Conservation (phyloP, 2,329 filamentous ascomycete species). For the Trichoderma koningii region DNA sequence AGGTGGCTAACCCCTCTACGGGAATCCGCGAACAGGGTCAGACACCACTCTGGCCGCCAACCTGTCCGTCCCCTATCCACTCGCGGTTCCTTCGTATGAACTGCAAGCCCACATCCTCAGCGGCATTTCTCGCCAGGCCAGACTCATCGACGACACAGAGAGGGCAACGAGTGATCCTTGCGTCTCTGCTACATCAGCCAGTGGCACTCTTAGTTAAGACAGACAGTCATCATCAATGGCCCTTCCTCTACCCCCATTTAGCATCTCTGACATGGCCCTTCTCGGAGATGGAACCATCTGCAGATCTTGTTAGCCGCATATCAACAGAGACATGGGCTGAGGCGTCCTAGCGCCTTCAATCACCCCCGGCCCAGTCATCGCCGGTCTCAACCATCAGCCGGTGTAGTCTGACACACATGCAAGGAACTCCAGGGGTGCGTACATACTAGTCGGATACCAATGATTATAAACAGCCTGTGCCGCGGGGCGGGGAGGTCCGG, state of each 20-base stretch:
- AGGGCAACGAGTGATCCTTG: neutral
- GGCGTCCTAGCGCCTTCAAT: neutral
- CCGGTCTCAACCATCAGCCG: conserved; percentile 15
- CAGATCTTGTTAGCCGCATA: conserved; percentile 22
- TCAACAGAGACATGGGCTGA: neutral
- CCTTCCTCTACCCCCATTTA: no score
- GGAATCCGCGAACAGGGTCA: neutral
- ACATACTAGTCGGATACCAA: neutral
- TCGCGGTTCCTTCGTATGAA: neutral
- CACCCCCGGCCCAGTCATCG: conserved; percentile 4
- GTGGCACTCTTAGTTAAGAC: conserved; percentile 3
- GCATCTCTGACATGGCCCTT: no score
- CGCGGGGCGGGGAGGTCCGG: neutral
- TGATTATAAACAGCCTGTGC: neutral
- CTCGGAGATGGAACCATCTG: conserved; percentile 10
- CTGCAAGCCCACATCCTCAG: neutral
- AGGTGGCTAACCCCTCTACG: neutral
- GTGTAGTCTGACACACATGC: conserved; percentile 12
- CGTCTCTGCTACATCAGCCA: conserved; percentile 7
- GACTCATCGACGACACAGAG: neutral
- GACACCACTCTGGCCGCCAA: neutral
- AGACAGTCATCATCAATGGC: neutral
- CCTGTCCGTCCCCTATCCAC: neutral
- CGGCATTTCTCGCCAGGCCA: neutral
- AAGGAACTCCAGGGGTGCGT: conserved; percentile 7